Percentiles rank a stretch among this genome's conserved stretches.
These are phyloP conservation scores for Golubevia pallescens DNA, from an alignment of 1,284 basidiomycete genomes.

Conservation along the genomic window DNA sequence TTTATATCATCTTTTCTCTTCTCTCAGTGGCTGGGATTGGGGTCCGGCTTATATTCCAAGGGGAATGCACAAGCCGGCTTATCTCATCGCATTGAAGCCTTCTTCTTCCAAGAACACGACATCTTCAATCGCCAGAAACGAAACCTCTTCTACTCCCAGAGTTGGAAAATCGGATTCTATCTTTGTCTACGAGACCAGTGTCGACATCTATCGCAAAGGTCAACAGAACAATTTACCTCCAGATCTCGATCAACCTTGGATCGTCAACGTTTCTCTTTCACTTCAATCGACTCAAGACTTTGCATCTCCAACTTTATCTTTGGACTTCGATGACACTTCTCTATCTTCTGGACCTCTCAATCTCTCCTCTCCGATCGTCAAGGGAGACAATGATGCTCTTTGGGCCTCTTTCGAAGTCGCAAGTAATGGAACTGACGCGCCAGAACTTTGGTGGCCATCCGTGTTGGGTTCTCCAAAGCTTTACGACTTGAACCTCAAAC, in stretches of 20 bases:
- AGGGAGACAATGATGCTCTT: slow-evolving; percentile 21
- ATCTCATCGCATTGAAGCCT: slow-evolving; percentile 19
- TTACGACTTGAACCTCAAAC: slow-evolving; percentile 19
- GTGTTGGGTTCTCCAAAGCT: slow-evolving; percentile 20
- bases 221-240: slow-evolving; percentile 31
- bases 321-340: slow-evolving; percentile 18
- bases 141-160: not conserved
- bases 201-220: slow-evolving; percentile 39
- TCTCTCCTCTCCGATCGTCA: slow-evolving; percentile 11
- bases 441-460: slow-evolving; percentile 36
- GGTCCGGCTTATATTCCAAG: slow-evolving; percentile 29
- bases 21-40: no score
- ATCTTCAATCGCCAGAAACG: not conserved
- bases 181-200: slow-evolving; percentile 2
- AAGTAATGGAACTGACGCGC: slow-evolving; percentile 16
- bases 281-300: slow-evolving; percentile 11
- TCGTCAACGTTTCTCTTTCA: slow-evolving; percentile 33
- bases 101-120: not conserved
- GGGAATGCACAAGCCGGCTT: slow-evolving; percentile 27
- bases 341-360: slow-evolving; percentile 12
- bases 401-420: slow-evolving; percentile 26
- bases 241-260: slow-evolving; percentile 25
- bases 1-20: no score
- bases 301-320: slow-evolving; percentile 10
- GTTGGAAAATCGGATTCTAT: slow-evolving; percentile 2